Percentiles rank a stretch among this genome's conserved stretches.
Evolutionary conservation across 2,329 filamentous ascomycete species (phyloP).

Genomic region (Helotiales sp.): DNA sequence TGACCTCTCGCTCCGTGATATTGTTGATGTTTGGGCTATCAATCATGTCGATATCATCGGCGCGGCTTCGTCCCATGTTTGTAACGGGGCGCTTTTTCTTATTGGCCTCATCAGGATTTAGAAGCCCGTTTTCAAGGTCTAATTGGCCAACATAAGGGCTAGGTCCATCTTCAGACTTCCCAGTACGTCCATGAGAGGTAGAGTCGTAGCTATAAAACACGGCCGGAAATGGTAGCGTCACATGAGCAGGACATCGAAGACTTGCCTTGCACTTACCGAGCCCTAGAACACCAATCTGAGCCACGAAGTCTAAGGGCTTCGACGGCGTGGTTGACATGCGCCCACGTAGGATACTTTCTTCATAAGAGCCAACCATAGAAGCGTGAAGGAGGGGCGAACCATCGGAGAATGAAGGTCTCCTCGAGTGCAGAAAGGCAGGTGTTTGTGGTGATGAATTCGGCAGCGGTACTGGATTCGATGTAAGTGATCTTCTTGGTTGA

Average conservation of each 20-base stretch:
- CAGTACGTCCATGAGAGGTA: slow-evolving; percentile 57
- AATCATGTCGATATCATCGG: slow-evolving; percentile 28
- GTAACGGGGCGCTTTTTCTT: slow-evolving; percentile 39
- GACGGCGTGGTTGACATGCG: slow-evolving; percentile 97
- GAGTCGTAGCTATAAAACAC: slow-evolving; percentile 93
- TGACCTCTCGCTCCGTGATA: slow-evolving; percentile 39
- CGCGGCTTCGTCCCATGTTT: slow-evolving; percentile 16
- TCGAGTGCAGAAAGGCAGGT: slow-evolving; percentile 51
- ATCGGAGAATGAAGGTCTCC: slow-evolving; percentile 74
- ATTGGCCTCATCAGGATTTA: slow-evolving; percentile 46
- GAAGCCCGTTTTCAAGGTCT: slow-evolving; percentile 80
- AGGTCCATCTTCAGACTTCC: slow-evolving; percentile 76
- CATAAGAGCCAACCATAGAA: slow-evolving; percentile 96
- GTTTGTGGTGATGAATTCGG: slow-evolving; percentile 47
- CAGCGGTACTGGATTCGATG: slow-evolving; percentile 51
- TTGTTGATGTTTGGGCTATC: slow-evolving; percentile 21
- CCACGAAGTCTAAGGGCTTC: slow-evolving; percentile 87
- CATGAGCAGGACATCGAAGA: slow-evolving; percentile 83
- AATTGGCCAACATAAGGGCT: slow-evolving; percentile 95
- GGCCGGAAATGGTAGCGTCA: slow-evolving; percentile 86
- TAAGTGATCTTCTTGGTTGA: slow-evolving; percentile 74
- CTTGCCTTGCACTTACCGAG: slow-evolving; percentile 85
- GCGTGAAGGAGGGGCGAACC: slow-evolving; percentile 80
- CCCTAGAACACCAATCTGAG: slow-evolving; percentile 91
- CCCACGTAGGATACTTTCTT: slow-evolving; percentile 92